These are phyloP conservation scores for Cyclanthera cordifolia DNA, from an alignment of 306 rosid genomes.

Conservation along the genomic window DNA sequence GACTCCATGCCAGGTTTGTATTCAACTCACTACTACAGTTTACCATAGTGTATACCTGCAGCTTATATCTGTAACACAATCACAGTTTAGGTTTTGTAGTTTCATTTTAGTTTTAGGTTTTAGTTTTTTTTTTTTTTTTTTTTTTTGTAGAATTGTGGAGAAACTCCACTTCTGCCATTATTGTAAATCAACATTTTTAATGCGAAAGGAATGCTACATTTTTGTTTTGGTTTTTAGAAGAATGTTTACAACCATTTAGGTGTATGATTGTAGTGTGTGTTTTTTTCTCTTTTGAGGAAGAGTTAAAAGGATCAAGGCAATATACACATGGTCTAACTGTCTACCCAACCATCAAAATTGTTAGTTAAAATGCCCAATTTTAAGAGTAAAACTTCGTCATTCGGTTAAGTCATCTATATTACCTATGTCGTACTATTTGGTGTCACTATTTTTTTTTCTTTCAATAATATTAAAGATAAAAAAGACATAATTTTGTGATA, in stretches of 20 bases:
- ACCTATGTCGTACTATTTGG: too few species aligned
- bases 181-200: constrained; percentile 9
- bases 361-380: too few species aligned
- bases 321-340: neutral
- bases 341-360: neutral
- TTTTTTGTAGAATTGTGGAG: neutral
- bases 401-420: too few species aligned
- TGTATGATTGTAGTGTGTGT: neutral
- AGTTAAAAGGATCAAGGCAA: neutral
- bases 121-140: neutral
- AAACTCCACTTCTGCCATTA: neutral
- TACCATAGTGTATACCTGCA: neutral
- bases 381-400: too few species aligned
- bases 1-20: neutral
- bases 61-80: neutral
- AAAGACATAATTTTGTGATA: too few species aligned
- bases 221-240: neutral
- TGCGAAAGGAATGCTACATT: neutral
- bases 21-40: neutral
- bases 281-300: neutral
- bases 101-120: neutral
- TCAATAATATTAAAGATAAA: too few species aligned
- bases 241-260: neutral
- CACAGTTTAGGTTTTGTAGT: neutral
- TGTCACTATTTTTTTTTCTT: too few species aligned